Base-by-base conservation (phyloP, 2,329 filamentous ascomycete genomes). In the Sordariomycetes sp. region DNA sequence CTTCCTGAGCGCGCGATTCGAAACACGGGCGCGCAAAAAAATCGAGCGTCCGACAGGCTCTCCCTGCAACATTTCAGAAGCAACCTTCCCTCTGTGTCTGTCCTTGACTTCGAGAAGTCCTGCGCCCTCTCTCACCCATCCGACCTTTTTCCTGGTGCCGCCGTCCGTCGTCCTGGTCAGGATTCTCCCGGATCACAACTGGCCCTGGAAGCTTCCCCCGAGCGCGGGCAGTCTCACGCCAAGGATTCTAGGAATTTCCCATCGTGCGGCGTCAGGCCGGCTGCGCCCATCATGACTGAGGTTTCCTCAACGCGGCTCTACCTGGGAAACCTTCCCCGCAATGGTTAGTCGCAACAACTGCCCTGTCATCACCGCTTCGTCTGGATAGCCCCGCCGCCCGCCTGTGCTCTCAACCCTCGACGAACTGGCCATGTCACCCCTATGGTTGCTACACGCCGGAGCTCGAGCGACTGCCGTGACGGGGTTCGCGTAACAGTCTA, bases 271-370 rank as follows among this genome's bases (percentile, higher is more conserved):
- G 43, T 48, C 43, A 20, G 43, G n/a, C 22, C 18, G 43, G 12
- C 43, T 48, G n/a, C 43, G 43, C 43, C 65, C 70, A 81, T 74
- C 72, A 91, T 90, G 83, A 87, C 85, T 69, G 90, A 96, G 78
- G 93, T 97, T 65, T 96, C 91, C 63, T 88, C 89, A 65, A 97
- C 93, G 70, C 86, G 94, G 78, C 89, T 97, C 66, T 99, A 97
- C 79, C 80, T 97, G 78, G 93, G 93, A 76, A 97, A 97, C 78
- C 87, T 99, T 73, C 93, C 94, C 75, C 90, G 91, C 75, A 90
- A 89, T 80, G 91, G 92, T 96, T 85, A 78, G 87, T 74, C 28
- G 37, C 69, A 58, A 50, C 52, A 56, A 48, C 43, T 56, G 54
- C 25, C 54, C 54, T 25, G 22, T 55, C 40, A 25, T 20, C 24